Base-by-base conservation (phyloP, 768 basidiomycete species). In the Lactarius pseudohatsudake region DNA sequence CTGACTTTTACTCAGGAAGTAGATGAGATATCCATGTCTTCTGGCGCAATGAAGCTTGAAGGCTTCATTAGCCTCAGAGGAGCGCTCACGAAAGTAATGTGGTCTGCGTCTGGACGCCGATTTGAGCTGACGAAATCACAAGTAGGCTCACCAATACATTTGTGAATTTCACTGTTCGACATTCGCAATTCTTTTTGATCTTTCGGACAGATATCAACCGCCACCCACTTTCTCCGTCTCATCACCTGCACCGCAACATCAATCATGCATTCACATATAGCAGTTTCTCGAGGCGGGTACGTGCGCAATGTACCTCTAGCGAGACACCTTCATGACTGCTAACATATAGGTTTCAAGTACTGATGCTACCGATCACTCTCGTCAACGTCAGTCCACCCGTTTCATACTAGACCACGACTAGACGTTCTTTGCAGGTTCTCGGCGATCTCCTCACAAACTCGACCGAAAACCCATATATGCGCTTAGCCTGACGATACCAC, bases 1-100 rank as follows among this genome's bases (percentile, higher is more conserved):
- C 64, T 74, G 53, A 67, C 69, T 58, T 28, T 38, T 57, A 32
- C 61, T 50, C 71, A 94, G 92, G 84, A 88, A 70, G 83, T 90
- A 9, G 89, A 94, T 68, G 82, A 84, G 63, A 81, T 94, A 58
- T 71, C 85, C 34, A 76, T 81, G 1, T 72, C 71, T 40, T 80
- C 76, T n/a, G 87, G 79, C 10, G 77, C 80, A 18, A 76, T 89
- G 72, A 82, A 75, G 54, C 77, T 93, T 9, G 80, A 88, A 64
- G 96, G 96, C 0, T 98, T 98, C 74, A 86, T 97, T 64, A 91
- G 92, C 73, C 80, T 94, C 6, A 83, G 85, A 20, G 92, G 92
- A 9, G 84, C 89, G 28, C 77, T 81, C 67, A 88, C 91, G 26
- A 94, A 89, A 80, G 94, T 53, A 88, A 67, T 62, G 72, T 66